These are phyloP conservation scores for Prunus kanzakura DNA, from an alignment of 306 rosid genomes.

Conservation along the genomic window DNA sequence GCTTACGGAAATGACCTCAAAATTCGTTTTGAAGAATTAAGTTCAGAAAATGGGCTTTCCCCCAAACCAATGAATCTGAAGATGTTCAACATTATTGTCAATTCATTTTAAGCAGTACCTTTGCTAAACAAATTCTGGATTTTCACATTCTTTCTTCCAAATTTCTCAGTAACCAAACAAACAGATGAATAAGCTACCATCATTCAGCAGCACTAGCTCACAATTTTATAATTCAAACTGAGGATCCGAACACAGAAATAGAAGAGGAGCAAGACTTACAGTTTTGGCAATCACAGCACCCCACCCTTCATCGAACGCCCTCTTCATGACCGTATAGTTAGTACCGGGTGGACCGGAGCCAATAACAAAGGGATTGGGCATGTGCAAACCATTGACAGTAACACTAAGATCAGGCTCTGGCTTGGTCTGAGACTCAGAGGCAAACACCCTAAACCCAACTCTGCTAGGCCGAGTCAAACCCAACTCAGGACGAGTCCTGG, in stretches of 20 bases:
- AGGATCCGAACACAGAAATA: conserved; percentile 8
- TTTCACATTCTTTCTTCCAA: background rate
- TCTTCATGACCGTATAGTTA: conserved; percentile 97
- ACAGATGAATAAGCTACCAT: background rate
- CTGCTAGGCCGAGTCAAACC: conserved; percentile 35
- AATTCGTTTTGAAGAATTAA: background rate
- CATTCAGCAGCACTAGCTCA: background rate
- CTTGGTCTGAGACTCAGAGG: conserved; percentile 53
- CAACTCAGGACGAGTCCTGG: conserved; percentile 28
- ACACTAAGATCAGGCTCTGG: conserved; percentile 93
- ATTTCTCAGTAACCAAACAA: conserved; percentile 10
- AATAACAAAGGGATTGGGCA: conserved; percentile 95
- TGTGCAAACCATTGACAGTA: conserved; percentile 67
- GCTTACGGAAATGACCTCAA: background rate
- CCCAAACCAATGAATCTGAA: background rate
- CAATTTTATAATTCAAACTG: background rate
- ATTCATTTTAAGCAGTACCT: background rate
- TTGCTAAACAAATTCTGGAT: background rate
- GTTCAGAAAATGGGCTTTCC: background rate
- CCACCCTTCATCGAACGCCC: conserved; percentile 99
- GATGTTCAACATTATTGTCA: background rate
- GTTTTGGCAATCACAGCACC: conserved; percentile 98
- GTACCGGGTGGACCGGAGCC: conserved; percentile 99
- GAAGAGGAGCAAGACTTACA: conserved; percentile 42
- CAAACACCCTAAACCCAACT: conserved; percentile 65